phyloP scores from a whole-genome alignment of 73 alveolate genomes.

The Diophrys sp. region DNA sequence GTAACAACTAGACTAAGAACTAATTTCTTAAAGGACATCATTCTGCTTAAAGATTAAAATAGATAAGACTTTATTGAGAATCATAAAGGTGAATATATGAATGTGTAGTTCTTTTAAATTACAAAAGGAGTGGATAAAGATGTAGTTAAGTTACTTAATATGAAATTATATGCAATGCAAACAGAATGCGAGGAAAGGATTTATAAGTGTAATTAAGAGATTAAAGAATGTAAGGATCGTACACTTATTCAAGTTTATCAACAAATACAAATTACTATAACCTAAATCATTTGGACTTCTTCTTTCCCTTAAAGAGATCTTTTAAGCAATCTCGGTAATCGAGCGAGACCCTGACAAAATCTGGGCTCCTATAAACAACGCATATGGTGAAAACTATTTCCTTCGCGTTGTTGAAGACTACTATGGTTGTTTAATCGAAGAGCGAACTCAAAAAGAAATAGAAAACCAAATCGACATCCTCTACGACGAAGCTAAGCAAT shows the following conservation, averaged over 20 bases:
- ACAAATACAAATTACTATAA: neutral
- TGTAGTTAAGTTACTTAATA: constrained; percentile 2
- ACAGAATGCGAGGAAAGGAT: neutral
- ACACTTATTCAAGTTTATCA: too few species aligned
- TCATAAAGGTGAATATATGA: constrained; percentile 3
- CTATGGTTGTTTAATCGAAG: neutral
- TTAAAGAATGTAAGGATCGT: neutral
- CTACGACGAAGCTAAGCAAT: neutral
- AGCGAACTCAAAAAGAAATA: constrained; percentile 4
- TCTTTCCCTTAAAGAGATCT: neutral
- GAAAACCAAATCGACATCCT: neutral
- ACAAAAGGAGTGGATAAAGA: constrained; percentile 5
- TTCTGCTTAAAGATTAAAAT: neutral
- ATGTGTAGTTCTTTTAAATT: constrained; percentile 5
- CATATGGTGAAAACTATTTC: constrained; percentile 4
- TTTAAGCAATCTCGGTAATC: neutral
- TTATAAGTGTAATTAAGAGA: neutral
- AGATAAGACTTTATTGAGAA: neutral
- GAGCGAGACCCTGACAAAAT: neutral
- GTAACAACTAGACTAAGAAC: constrained; percentile 2
- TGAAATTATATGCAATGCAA: neutral
- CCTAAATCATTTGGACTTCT: neutral
- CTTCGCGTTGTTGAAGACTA: constrained; percentile 2
- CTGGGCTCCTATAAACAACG: neutral
- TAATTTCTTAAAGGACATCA: neutral